Evolutionary conservation across 164 flowering plant species (phyloP), one percentile per base, ranked within the genome.

Genomic region (Nelumbo lutea): DNA sequence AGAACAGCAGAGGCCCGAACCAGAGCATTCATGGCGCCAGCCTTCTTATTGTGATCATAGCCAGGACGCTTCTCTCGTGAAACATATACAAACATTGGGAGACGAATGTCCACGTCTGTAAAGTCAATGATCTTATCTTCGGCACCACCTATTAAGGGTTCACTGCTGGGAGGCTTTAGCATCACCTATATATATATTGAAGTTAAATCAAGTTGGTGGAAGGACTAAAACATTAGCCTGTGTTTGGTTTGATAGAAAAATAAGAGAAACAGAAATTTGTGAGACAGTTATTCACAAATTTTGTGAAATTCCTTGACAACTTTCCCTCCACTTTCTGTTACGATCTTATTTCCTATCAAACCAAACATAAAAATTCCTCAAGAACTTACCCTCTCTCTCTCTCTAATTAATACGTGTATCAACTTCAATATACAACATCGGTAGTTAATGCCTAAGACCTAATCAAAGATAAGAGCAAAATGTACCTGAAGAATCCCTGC

Each of bases 11-110:
- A 88, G 50, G 90, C 90, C 64, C 93, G 81, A 59, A 88, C 90
- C 52, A 88, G 72, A 42, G 93, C 88, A 68, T 86, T 88, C 93
- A 88, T 88, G 39, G 93, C 93, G 2, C 93, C 93, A 5, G 93
- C 93, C 72, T 88, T 88, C 81, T 86, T 88, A 78, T 88, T 88
- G 83, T 88, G 93, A 70, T 88, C 93, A 72, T 88, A 86, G 42
- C 90, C 93, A 3, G 88, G 85, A 11, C 93, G 88, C 77, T 88
- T 88, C 81, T 88, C 93, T 44, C 93, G 86, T 10, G 93, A 88
- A 3, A 88, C 89, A 74, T 88, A 88, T 10, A 88, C 93, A 27
- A 88, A 87, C 74, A 88, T 64, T 1, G 93, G 93, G n/a, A 88
- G 89, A 9, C 90, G 88, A 15, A 84, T 84, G 65, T 88, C 93